Base-by-base conservation (phyloP, 768 basidiomycete species). In the Termitomyces sp. region DNA sequence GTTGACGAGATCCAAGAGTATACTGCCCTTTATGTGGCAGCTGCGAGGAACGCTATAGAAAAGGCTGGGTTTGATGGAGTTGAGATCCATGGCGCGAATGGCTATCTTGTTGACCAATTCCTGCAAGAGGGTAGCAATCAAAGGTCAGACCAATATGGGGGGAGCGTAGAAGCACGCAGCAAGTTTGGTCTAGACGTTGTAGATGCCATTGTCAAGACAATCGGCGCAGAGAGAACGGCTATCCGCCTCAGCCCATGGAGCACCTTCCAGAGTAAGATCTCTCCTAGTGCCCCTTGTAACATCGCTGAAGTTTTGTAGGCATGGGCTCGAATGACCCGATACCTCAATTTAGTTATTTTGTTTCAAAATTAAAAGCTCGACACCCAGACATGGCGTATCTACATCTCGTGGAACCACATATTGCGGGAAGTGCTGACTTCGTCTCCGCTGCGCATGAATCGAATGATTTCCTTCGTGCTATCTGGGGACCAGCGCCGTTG, bases 41-140 rank as follows among this genome's bases (percentile, higher is more conserved):
- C 82, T 1, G 85, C 87, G 2, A 70, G 71, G 26, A 83, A 83
- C 56, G 83, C 83, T 14, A 72, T 86, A 9, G 65, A 74, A 40
- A 63, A 65, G 24, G 86, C 87, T 32, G 87, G 85, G 0, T 90
- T 90, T 61, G 88, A 90, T 59, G 89, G 87, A 35, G 60, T 81
- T 55, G 78, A 79, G 74, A 64, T 81, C 47, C 79, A 76, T 56
- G 70, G 69, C 57, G 76, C 75, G 48, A 78, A 80, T 55, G 76
- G 78, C 0, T 81, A 79, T 60, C 65, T 85, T 10, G 49, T 77
- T 14, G 83, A 88, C 63, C 84, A 88, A 65, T 88, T 89, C 73
- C 58, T 84, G 14, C 83, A 86, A 62, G 73, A 79, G 36, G 63
- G 73, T 20, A 73, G 72, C 38, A 88, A 89, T 68, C 64, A 75